phyloP scores from a whole-genome alignment of 305 asterid genomes.

The Rubia tinctorum region DNA sequence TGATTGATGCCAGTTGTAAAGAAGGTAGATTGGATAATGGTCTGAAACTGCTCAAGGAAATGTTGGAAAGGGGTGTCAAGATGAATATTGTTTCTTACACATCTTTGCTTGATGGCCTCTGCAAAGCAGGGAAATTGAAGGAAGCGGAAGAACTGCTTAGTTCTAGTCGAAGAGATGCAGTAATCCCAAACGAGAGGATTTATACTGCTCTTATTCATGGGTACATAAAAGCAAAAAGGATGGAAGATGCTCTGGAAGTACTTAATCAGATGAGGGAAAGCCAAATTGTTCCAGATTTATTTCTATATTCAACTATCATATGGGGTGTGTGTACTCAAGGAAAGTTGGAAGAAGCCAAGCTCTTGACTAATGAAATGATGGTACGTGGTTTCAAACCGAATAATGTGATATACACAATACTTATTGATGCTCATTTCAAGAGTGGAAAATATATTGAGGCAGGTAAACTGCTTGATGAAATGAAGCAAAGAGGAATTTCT shows the following conservation, averaged over 20 bases:
- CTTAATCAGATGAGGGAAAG: conserved; percentile 54
- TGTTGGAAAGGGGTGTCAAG: conserved; percentile 65
- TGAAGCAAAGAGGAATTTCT: conserved; percentile 56
- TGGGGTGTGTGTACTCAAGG: conserved; percentile 77
- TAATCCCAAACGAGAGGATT: conserved; percentile 57
- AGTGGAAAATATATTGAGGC: conserved; percentile 74
- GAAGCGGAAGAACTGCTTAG: conserved; percentile 80
- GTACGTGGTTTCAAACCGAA: conserved; percentile 43
- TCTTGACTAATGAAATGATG: conserved; percentile 67
- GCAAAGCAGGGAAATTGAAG: conserved; percentile 60
- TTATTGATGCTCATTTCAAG: conserved; percentile 71
- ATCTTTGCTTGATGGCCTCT: conserved; percentile 71
- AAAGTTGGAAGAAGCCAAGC: conserved; percentile 61
- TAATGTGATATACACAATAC: conserved; percentile 64
- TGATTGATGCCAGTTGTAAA: conserved; percentile 81
- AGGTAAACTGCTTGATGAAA: conserved; percentile 50
- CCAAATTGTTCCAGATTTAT: conserved; percentile 49
- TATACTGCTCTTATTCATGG: conserved; percentile 81
- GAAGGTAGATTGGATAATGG: conserved; percentile 57
- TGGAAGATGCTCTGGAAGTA: conserved; percentile 60
- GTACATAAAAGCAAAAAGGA: conserved; percentile 57
- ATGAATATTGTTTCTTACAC: conserved; percentile 74
- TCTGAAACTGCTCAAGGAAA: conserved; percentile 72
- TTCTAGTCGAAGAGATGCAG: conserved; percentile 50
- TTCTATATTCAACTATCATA: conserved; percentile 67